Base-by-base conservation (phyloP, 192 early-diverging fungal genomes). In the Linnemannia elongata region DNA sequence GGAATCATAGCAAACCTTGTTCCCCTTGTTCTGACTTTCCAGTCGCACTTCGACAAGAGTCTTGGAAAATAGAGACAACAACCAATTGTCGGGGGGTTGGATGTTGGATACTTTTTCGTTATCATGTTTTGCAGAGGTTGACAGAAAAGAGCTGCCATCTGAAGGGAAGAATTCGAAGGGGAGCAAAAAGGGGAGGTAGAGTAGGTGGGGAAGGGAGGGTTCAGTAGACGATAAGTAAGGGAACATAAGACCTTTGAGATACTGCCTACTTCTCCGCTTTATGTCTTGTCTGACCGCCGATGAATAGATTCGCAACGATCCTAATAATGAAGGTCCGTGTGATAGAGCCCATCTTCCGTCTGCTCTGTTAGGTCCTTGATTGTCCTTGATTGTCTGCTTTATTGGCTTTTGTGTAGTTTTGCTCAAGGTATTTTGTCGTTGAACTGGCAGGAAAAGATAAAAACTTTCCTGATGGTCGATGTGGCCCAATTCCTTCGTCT, bases 291-390 rank as follows among this genome's bases (percentile, higher is more conserved):
- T 6, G 69, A 20, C 1, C 13, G 55, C 24, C 8, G 55, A 60
- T 27, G 55, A 60, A 60, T 33, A 66, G 60, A 66, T 66, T 66
- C 60, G 60, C 60, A 66, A 66, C 33, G 60, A 24, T 15, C 60
- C 60, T 4, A 66, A 66, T 27, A 66, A 66, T 1, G 27, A 57
- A 30, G 60, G 60, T 66, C 60, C 60, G 69, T 71, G 69, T 71
- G 69, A 71, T 71, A 9, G 69, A 42, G 35, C 38, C 69, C 69
- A 15, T 66, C 60, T 3, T 15, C 30, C 57, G 22, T 66, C 27
- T 3, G 9, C 2, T 66, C 13, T 12, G 27, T 63, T 27, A n/a
- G n/a, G n/a, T n/a, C n/a, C n/a, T n/a, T n/a, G n/a, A n/a, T n/a
- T n/a, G n/a, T n/a, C n/a, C n/a, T n/a, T n/a, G n/a, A n/a, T n/a